Evolutionary conservation across 805 yeast species (phyloP).

Genomic region (Danielozyma ontarioensis): DNA sequence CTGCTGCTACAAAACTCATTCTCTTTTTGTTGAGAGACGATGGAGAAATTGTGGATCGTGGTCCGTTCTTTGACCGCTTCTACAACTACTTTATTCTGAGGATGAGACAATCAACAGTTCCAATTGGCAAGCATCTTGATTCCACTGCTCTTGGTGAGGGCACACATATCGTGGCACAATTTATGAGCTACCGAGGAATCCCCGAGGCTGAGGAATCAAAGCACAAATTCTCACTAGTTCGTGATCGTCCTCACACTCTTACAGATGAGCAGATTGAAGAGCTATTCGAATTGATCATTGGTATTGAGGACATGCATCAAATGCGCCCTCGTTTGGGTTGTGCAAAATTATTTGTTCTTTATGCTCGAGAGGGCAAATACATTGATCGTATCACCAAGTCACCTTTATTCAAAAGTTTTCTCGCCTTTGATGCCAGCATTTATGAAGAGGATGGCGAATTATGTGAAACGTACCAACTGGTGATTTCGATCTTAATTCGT

Average conservation of each 20-base stretch:
- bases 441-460: conserved; percentile 15
- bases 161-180: conserved; percentile 49
- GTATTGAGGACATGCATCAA: too few relatives aligned
- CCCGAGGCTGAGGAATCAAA: conserved; percentile 39
- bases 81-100: conserved; percentile 29
- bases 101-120: conserved; percentile 10
- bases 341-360: conserved; percentile 51
- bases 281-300: conserved; percentile 1
- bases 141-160: conserved; percentile 57
- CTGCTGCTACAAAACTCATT: conserved; percentile 9
- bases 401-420: conserved; percentile 41
- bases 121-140: conserved; percentile 13
- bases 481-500: conserved; percentile 41
- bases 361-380: conserved; percentile 39
- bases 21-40: conserved; percentile 9
- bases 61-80: conserved; percentile 24
- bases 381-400: conserved; percentile 42
- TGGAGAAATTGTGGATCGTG: conserved; percentile 2
- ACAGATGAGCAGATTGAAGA: neutral
- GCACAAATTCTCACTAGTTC: neutral
- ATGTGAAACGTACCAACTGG: conserved; percentile 6
- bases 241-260: neutral
- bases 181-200: conserved; percentile 46
- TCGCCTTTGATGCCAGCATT: conserved; percentile 35
- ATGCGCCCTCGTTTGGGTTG: too few relatives aligned